phyloP scores from a whole-genome alignment of 805 yeast genomes.

The Yarrowia alimentaria region DNA sequence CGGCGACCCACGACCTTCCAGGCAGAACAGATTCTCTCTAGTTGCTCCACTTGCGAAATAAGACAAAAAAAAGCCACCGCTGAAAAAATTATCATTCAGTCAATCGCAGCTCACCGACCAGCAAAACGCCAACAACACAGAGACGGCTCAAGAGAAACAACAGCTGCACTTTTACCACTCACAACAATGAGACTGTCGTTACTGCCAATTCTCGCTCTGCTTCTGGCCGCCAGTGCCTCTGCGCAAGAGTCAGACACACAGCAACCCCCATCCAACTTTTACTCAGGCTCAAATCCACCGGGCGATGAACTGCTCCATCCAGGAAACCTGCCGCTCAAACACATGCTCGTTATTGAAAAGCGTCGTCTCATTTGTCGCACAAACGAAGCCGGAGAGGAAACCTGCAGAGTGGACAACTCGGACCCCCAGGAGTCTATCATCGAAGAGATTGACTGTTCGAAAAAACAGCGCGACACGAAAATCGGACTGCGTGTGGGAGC shows the following conservation, averaged over 20 bases:
- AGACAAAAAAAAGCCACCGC: no score
- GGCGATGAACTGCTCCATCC: background rate
- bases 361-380: slow-evolving; percentile 13
- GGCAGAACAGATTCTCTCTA: no score
- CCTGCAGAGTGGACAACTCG: slow-evolving; percentile 20
- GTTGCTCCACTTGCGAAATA: no score
- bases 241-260: no score
- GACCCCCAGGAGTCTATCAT: slow-evolving; percentile 15
- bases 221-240: no score
- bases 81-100: no score
- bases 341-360: slow-evolving; percentile 1
- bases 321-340: slow-evolving; percentile 5
- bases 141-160: no score
- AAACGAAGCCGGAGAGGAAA: slow-evolving; percentile 17
- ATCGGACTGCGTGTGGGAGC: slow-evolving; percentile 25
- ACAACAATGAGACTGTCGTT: no score
- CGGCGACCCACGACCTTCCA: no score
- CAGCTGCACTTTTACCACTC: no score
- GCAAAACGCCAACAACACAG: no score
- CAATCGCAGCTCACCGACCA: no score
- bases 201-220: slow-evolving; percentile 1
- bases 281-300: slow-evolving; percentile 9
- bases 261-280: background rate
- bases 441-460: slow-evolving; percentile 20
- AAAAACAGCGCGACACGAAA: slow-evolving; percentile 12